These are phyloP conservation scores for Posidonia oceanica DNA, from an alignment of 116 monocot species.

Conservation along the genomic window DNA sequence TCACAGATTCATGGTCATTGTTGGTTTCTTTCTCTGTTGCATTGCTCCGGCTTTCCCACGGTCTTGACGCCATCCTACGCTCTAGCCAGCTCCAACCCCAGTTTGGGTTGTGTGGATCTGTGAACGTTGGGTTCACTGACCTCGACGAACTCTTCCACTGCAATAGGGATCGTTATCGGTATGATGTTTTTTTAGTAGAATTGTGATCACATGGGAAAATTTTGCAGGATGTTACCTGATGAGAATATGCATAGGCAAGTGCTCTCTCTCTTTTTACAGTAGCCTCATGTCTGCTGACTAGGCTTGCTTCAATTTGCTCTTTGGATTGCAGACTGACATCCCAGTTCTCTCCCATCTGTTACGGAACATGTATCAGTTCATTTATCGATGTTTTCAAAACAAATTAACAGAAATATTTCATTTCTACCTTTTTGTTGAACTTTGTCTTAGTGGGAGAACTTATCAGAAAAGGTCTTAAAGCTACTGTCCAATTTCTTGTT, in stretches of 20 bases:
- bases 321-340: conserved; percentile 73
- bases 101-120: conserved; percentile 59
- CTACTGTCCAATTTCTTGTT: too few relatives aligned
- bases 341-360: conserved; percentile 75
- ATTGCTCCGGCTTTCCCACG: conserved; percentile 37
- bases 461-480: too few relatives aligned
- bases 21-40: conserved; percentile 23
- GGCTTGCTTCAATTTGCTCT: conserved; percentile 62
- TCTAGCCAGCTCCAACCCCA: conserved; percentile 99
- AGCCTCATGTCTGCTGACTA: conserved; percentile 67
- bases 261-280: conserved; percentile 80
- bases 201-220: too few relatives aligned
- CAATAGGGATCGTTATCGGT: background rate
- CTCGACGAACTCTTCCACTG: conserved; percentile 39
- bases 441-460: too few relatives aligned
- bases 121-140: conserved; percentile 53
- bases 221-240: conserved; percentile 39
- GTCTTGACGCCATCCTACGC: conserved; percentile 74
- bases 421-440: too few relatives aligned
- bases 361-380: background rate
- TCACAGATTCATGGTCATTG: conserved; percentile 9
- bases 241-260: conserved; percentile 84
- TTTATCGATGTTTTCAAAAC: too few relatives aligned
- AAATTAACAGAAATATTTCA: too few relatives aligned
- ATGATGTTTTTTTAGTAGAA: background rate